Evolutionary conservation across 495 filamentous ascomycete genomes (phyloP).

Genomic region (Hyaloscypha finlandica): DNA sequence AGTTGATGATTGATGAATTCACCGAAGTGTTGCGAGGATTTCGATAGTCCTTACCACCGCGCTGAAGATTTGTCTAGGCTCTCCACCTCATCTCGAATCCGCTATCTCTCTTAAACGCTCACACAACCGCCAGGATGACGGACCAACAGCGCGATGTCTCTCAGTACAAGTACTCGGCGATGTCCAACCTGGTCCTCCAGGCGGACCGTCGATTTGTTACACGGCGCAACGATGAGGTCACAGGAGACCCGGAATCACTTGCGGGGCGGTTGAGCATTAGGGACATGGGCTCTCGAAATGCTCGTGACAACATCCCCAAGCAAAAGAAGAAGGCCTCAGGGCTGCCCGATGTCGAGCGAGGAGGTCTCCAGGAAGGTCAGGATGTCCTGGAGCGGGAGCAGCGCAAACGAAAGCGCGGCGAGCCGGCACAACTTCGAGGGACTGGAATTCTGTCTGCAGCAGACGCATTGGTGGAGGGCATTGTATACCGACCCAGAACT

Average conservation of each 20-base stretch:
- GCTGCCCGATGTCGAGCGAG: conserved; percentile 69
- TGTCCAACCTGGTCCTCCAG: conserved; percentile 99
- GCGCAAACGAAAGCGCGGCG: conserved; percentile 79
- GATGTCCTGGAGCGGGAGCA: conserved; percentile 86
- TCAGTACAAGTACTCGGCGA: conserved; percentile 99
- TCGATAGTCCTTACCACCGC: conserved; percentile 15
- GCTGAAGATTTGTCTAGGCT: background rate
- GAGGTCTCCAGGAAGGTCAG: conserved; percentile 78
- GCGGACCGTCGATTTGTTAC: conserved; percentile 95
- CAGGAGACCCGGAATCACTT: conserved; percentile 95
- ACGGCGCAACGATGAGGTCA: conserved; percentile 88
- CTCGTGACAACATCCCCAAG: conserved; percentile 77
- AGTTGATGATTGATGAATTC: conserved; percentile 10
- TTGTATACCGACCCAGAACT: conserved; percentile 83
- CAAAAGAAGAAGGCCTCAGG: conserved; percentile 71
- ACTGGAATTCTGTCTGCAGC: conserved; percentile 82
- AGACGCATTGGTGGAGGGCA: conserved; percentile 84
- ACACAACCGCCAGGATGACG: conserved; percentile 61
- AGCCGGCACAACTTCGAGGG: conserved; percentile 70
- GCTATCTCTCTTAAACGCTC: background rate
- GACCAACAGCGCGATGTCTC: conserved; percentile 87
- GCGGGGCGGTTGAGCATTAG: conserved; percentile 89
- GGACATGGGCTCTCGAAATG: conserved; percentile 88
- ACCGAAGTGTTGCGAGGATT: conserved; percentile 4
- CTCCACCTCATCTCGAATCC: conserved; percentile 4